Conservation (phyloP, 441 rosid genomes). For the Populus hybrid region DNA sequence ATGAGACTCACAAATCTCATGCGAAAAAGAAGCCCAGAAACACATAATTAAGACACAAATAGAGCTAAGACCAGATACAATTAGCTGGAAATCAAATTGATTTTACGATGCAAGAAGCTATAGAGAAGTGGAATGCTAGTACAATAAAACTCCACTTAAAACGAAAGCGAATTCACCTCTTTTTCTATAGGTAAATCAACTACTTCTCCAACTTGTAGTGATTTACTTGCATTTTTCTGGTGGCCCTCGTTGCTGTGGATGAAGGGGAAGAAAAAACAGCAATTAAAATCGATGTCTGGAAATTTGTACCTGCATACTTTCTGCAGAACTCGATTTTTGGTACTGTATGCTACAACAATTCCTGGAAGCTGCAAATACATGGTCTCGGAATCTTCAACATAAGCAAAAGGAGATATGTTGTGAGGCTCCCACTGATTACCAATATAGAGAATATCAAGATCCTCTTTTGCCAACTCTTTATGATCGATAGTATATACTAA, state of each 20-base stretch:
- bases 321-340: background rate
- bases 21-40: too few relatives aligned
- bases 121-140: background rate
- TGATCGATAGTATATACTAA: conserved; percentile 7
- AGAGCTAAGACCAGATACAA: too few relatives aligned
- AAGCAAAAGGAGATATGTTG: conserved; percentile 10
- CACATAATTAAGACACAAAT: too few relatives aligned
- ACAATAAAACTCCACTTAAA: background rate
- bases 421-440: conserved; percentile 2
- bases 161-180: background rate
- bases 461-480: background rate
- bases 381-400: conserved; percentile 11
- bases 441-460: background rate
- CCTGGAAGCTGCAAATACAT: conserved; percentile 20
- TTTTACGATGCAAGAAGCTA: too few relatives aligned
- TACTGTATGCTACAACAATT: conserved; percentile 19
- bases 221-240: background rate
- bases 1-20: too few relatives aligned
- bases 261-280: conserved; percentile 19
- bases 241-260: background rate
- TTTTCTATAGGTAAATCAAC: background rate
- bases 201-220: background rate
- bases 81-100: background rate
- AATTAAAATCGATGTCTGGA: background rate
- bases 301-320: conserved; percentile 9